Conservation (phyloP, 2,329 filamentous ascomycete genomes). For the Trichoderma arundinaceum region DNA sequence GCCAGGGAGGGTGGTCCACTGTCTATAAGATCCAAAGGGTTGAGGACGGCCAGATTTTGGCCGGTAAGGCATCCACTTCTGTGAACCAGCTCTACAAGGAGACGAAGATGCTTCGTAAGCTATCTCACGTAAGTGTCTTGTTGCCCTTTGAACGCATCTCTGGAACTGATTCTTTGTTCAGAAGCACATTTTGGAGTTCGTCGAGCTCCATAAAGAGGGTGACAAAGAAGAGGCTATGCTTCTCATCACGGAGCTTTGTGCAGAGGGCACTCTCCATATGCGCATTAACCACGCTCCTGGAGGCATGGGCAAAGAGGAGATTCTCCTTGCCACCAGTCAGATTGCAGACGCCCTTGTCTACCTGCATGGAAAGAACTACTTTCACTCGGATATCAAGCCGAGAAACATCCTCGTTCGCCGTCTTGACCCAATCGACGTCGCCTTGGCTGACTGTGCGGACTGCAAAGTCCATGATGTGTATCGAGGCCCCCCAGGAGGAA, state of each 20-base stretch:
- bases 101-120: conserved; percentile 34
- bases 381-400: conserved; percentile 44
- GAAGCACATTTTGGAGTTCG: conserved; percentile 41
- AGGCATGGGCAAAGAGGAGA: conserved; percentile 33
- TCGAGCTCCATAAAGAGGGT: conserved; percentile 39
- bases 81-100: conserved; percentile 38
- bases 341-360: conserved; percentile 39
- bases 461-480: conserved; percentile 34
- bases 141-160: not conserved
- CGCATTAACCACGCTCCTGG: conserved; percentile 36
- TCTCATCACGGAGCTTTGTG: conserved; percentile 44
- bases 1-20: conserved; percentile 39
- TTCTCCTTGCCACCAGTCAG: conserved; percentile 37
- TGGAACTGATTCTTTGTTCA: too few species aligned
- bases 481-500: conserved; percentile 36
- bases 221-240: conserved; percentile 34
- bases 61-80: conserved; percentile 40
- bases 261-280: conserved; percentile 39
- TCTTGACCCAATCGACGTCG: conserved; percentile 40
- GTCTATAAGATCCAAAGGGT: conserved; percentile 42
- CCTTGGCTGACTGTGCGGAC: conserved; percentile 43
- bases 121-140: conserved; percentile 39
- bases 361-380: conserved; percentile 37
- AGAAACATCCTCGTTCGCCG: conserved; percentile 42
- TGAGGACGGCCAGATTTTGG: conserved; percentile 38